Evolutionary conservation across 2,329 filamentous ascomycete species (phyloP).

Genomic region (Botrytis sinoallii): DNA sequence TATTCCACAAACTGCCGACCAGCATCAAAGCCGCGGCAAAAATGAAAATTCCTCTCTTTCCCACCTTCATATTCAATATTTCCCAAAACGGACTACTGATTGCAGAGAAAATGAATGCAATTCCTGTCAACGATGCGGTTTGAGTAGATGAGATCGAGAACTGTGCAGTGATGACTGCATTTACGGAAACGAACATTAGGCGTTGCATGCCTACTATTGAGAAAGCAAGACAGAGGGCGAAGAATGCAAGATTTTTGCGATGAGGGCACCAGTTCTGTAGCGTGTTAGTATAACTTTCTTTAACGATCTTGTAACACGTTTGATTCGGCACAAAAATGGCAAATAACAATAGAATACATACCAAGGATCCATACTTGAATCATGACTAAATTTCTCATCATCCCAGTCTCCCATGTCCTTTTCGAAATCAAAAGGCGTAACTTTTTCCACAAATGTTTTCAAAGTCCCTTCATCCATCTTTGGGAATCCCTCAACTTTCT

Average conservation of each 20-base stretch:
- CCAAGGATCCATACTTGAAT: not conserved
- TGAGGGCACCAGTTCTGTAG: slow-evolving; percentile 54
- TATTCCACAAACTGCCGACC: slow-evolving; percentile 51
- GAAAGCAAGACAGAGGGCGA: slow-evolving; percentile 47
- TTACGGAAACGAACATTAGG: slow-evolving; percentile 51
- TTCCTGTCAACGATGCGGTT: slow-evolving; percentile 50
- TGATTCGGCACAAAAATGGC: not conserved
- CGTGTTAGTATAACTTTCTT: not conserved
- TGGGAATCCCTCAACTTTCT: not conserved
- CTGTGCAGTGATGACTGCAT: slow-evolving; percentile 43
- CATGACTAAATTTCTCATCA: not conserved
- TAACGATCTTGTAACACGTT: not conserved
- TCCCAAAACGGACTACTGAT: slow-evolving; percentile 45
- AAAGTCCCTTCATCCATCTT: not conserved
- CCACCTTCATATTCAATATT: slow-evolving; percentile 46
- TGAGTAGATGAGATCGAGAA: slow-evolving; percentile 48
- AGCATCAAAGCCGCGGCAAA: slow-evolving; percentile 46
- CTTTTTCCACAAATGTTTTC: not conserved
- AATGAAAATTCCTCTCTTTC: slow-evolving; percentile 54
- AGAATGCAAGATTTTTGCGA: slow-evolving; percentile 52
- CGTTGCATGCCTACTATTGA: slow-evolving; percentile 52
- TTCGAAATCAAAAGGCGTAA: not conserved
- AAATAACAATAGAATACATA: not conserved
- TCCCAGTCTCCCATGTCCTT: slow-evolving; percentile 1
- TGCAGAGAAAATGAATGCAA: slow-evolving; percentile 51